Conservation (phyloP, 805 yeast genomes). For the Candida boidinii region DNA sequence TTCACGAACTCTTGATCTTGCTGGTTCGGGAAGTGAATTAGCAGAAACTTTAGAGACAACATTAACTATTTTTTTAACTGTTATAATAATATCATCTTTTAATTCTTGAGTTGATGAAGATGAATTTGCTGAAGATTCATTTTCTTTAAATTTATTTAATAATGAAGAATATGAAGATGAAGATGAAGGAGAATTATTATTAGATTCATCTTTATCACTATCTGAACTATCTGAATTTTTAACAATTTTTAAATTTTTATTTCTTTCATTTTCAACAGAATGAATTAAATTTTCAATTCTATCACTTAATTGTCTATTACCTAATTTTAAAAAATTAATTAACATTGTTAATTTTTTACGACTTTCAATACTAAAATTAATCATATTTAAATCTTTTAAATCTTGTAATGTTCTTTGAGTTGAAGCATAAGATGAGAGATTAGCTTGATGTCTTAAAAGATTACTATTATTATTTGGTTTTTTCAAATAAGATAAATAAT, state of each 20-base stretch:
- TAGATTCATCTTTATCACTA: not conserved
- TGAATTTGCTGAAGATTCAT: slow-evolving; percentile 1
- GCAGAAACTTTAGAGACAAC: slow-evolving; percentile 83
- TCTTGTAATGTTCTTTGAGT: slow-evolving; percentile 24
- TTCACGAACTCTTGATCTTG: slow-evolving; percentile 72
- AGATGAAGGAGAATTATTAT: too few relatives aligned
- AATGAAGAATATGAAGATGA: slow-evolving; percentile 9
- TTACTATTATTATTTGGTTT: slow-evolving; percentile 4
- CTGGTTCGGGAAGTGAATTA: slow-evolving; percentile 65
- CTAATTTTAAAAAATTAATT: slow-evolving; percentile 69
- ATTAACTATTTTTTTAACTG: slow-evolving; percentile 81
- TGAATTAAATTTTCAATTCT: slow-evolving; percentile 48
- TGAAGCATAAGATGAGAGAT: slow-evolving; percentile 21
- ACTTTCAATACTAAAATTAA: slow-evolving; percentile 47
- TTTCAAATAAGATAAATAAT: not conserved
- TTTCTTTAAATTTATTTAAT: slow-evolving; percentile 6
- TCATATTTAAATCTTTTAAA: slow-evolving; percentile 23
- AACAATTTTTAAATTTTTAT: slow-evolving; percentile 3
- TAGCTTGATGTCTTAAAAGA: slow-evolving; percentile 19
- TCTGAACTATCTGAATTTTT: slow-evolving; percentile 2
- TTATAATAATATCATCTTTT: slow-evolving; percentile 76
- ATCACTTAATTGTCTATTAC: slow-evolving; percentile 65
- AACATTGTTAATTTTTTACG: slow-evolving; percentile 70
- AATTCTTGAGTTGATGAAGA: slow-evolving; percentile 32
- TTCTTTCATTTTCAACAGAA: slow-evolving; percentile 18